Evolutionary conservation across 164 flowering plant genomes (phyloP), one percentile per base, ranked within the genome.

Genomic region (Echeveria elegans): DNA sequence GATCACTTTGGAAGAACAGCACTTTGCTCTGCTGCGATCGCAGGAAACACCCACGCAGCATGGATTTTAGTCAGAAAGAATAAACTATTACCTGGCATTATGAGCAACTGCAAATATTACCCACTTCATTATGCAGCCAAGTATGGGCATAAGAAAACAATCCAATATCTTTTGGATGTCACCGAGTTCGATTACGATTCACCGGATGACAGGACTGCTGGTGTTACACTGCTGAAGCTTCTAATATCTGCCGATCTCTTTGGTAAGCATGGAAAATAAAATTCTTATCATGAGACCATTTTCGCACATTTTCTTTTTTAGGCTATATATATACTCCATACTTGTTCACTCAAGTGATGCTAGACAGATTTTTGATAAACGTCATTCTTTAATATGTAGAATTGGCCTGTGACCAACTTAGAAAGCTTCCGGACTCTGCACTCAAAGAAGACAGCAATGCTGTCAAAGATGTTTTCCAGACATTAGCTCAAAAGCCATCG

Each of bases 51-150:
- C 5, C 26, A 10, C 4, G 41, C 66, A 8, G 66, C 66, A 18
- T 32, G 9, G 43, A 34, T 63, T 34, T 34, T 63, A 43, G 66
- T 63, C 43, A 32, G 24, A 30, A 28, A 23, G 19, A 28, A 63
- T 63, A 23, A 41, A 34, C 43, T 16, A 7, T 30, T 63, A 43
- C 66, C 66, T 1, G 8, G 26, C 14, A 18, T 63, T 2, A 19
- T 34, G 12, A 63, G 45, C 66, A 63, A 28, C 8, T 43, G 66
- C 6, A 5, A 15, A 23, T 63, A 34, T 24, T 34, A 26, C 6
- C 68, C 68, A 43, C 50, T 65, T 43, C 68, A 65, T n/a, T 65
- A 65, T 30, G 68, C 68, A 12, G 68, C 52, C 5, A 65, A 29
- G 68, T 65, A 65, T 41, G 68, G 38, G 4, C 68, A 65, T 41